Evolutionary conservation across 2,329 filamentous ascomycete genomes (phyloP), one percentile per base, ranked within the genome.

Genomic region (Microcera coccophila): DNA sequence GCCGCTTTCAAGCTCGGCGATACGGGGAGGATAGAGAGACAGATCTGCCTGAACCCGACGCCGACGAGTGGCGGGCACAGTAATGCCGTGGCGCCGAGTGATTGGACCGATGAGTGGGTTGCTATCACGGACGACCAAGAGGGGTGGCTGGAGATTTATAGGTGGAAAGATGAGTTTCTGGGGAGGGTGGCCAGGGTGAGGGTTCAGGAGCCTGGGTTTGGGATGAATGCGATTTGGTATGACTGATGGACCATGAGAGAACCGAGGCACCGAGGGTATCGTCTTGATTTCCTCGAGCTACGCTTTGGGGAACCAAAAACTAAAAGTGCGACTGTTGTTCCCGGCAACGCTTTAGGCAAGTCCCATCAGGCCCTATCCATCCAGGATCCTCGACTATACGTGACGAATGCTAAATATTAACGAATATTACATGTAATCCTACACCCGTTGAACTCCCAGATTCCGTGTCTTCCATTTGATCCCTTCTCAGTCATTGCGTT

Each of bases 191-290:
- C 88, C 14, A 75, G 86, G 49, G 72, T 87, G 49, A 81, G 87
- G 54, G 82, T 94, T 28, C 81, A 82, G 5, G 89, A 94, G 70
- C 87, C 86, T n/a, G 89, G 89, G 2, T 95, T 95, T 63, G 88
- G 88, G 2, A 95, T 95, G 89, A 95, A 95, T 68, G 88, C 88
- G n/a, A 90, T 94, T 50, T 95, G 89, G 89, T 93, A 93, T 64
- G 85, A 94, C 44, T 70, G 37, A 47, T 15, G 9, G 24, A 10
- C 5, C 15, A 19, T n/a, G n/a, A n/a, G n/a, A n/a, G n/a, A n/a
- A n/a, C n/a, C n/a, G n/a, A n/a, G n/a, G n/a, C n/a, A n/a, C n/a
- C n/a, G n/a, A n/a, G n/a, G n/a, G n/a, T n/a, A n/a, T n/a, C n/a
- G n/a, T n/a, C n/a, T n/a, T n/a, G n/a, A n/a, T n/a, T n/a, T n/a